These are phyloP conservation scores for Plasmodium cynomolgi DNA, from an alignment of 169 alveolate species.

Conservation along the genomic window DNA sequence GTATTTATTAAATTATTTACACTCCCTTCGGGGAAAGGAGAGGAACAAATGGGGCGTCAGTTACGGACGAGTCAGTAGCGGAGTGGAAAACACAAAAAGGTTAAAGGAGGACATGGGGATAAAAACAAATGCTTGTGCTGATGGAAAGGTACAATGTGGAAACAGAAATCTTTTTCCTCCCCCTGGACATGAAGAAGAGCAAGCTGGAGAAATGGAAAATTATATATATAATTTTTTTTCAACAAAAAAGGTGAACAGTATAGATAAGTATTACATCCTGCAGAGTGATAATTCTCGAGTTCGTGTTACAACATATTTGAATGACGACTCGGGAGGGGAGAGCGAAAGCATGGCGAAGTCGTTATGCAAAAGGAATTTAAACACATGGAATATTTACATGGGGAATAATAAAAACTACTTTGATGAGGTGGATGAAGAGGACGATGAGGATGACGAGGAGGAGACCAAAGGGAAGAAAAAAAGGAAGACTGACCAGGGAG, in stretches of 20 bases:
- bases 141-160: not conserved
- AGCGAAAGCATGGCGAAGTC: constrained; percentile 35
- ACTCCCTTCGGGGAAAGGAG: not conserved
- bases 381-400: constrained; percentile 53
- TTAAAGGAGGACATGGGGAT: not conserved
- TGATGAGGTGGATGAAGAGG: constrained; percentile 15
- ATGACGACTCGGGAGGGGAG: not conserved
- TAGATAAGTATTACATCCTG: constrained; percentile 50
- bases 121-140: not conserved
- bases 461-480: not conserved
- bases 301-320: constrained; percentile 40
- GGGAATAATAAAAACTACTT: constrained; percentile 63
- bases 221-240: constrained; percentile 25
- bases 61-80: not conserved
- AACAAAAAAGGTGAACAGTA: constrained; percentile 11
- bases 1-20: constrained; percentile 41
- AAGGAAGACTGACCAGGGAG: constrained; percentile 7
- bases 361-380: constrained; percentile 51
- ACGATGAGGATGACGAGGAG: constrained; percentile 22
- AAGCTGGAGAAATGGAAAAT: not conserved
- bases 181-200: not conserved
- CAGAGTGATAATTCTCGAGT: constrained; percentile 16
- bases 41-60: not conserved
- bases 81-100: too few relatives aligned
- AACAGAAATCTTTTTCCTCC: not conserved